Percentiles rank a stretch among this genome's conserved stretches.
phyloP scores from a whole-genome alignment of 2,329 filamentous ascomycete genomes.

The Lasiodiplodia sp. region DNA sequence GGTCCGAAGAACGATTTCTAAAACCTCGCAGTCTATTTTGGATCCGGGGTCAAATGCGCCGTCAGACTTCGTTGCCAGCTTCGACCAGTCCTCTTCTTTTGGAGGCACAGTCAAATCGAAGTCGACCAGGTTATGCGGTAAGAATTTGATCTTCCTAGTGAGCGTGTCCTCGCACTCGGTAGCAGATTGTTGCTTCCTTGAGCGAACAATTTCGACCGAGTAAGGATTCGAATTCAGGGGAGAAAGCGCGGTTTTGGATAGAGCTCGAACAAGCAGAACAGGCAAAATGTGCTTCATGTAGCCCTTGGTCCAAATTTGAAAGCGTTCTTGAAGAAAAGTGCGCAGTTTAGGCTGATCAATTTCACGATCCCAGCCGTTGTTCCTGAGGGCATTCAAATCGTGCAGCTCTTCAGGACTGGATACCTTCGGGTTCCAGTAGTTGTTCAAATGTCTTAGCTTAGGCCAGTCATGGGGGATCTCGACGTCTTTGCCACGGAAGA shows the following conservation, averaged over 20 bases:
- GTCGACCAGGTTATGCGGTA: slow-evolving; percentile 41
- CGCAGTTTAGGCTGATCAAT: slow-evolving; percentile 45
- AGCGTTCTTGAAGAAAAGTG: slow-evolving; percentile 41
- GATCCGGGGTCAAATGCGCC: slow-evolving; percentile 43
- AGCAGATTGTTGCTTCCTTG: slow-evolving; percentile 35
- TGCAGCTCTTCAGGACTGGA: slow-evolving; percentile 42
- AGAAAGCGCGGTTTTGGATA: slow-evolving; percentile 31
- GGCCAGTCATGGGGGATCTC: slow-evolving; percentile 11
- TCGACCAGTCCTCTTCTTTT: slow-evolving; percentile 35
- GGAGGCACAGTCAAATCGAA: slow-evolving; percentile 28
- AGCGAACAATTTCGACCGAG: slow-evolving; percentile 42
- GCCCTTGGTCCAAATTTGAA: slow-evolving; percentile 48
- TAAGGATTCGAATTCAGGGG: slow-evolving; percentile 38
- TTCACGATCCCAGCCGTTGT: slow-evolving; percentile 38
- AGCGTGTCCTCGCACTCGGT: slow-evolving; percentile 3
- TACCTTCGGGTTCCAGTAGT: slow-evolving; percentile 48
- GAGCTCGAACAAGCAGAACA: slow-evolving; percentile 42
- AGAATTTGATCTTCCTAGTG: slow-evolving; percentile 48
- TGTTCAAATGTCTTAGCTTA: slow-evolving; percentile 36
- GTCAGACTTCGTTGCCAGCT: slow-evolving; percentile 41
- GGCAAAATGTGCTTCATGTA: slow-evolving; percentile 51
- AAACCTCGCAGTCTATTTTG: slow-evolving; percentile 47
- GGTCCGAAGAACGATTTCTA: slow-evolving; percentile 42
- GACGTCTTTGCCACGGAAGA: slow-evolving; percentile 4
- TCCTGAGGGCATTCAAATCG: slow-evolving; percentile 39